phyloP scores from a whole-genome alignment of 2,329 filamentous ascomycete genomes.

The Arthrobotrys sphaeroides region DNA sequence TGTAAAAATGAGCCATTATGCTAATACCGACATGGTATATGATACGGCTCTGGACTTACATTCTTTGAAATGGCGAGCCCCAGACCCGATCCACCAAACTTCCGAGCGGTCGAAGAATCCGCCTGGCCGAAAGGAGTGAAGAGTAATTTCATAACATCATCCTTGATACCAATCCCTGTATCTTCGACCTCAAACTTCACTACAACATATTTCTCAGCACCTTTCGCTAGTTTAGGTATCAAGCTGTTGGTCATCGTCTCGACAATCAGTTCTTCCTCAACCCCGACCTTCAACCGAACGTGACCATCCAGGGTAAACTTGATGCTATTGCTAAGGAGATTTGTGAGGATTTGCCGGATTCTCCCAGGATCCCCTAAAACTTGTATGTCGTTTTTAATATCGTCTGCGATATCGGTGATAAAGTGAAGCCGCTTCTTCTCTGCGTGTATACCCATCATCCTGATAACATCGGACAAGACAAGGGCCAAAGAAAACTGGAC shows the following conservation, averaged over 20 bases:
- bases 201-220: constrained; percentile 68
- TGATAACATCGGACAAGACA: constrained; percentile 79
- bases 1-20: constrained; percentile 46
- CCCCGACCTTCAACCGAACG: constrained; percentile 73
- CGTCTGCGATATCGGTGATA: constrained; percentile 70
- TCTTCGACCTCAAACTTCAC: constrained; percentile 79
- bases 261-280: constrained; percentile 67
- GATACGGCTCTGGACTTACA: constrained; percentile 57
- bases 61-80: constrained; percentile 85
- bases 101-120: constrained; percentile 74
- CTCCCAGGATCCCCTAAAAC: constrained; percentile 88
- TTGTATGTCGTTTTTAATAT: constrained; percentile 67
- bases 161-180: constrained; percentile 82
- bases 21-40: not conserved
- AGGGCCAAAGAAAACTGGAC: constrained; percentile 80
- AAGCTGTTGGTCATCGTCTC: constrained; percentile 25
- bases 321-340: constrained; percentile 79
- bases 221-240: constrained; percentile 32
- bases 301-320: constrained; percentile 77
- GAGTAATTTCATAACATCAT: constrained; percentile 75
- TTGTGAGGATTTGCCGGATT: constrained; percentile 83
- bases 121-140: constrained; percentile 86
- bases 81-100: constrained; percentile 63
- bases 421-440: constrained; percentile 81
- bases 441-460: constrained; percentile 87